These are phyloP conservation scores for Phialocephala sp. DNA, from an alignment of 2,329 filamentous ascomycete genomes.

Conservation along the genomic window DNA sequence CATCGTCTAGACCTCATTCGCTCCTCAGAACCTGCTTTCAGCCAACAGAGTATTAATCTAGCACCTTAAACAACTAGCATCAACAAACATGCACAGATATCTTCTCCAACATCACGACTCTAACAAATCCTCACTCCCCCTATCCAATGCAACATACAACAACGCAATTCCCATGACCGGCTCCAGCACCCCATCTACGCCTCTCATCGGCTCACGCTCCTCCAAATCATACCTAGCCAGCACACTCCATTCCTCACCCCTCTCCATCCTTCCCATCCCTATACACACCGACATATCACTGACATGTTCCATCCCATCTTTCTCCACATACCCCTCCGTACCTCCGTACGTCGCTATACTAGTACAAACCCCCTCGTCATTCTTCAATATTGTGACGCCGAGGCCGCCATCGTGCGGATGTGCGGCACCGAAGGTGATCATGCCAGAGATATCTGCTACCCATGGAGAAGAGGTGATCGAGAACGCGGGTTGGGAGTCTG, in stretches of 20 bases:
- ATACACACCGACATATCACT: not conserved
- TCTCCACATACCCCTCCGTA: not conserved
- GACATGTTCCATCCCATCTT: not conserved
- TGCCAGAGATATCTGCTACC: not conserved
- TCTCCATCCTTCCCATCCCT: not conserved
- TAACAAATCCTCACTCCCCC: not conserved
- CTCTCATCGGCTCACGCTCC: not conserved
- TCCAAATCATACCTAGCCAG: slow-evolving; percentile 5
- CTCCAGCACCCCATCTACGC: not conserved
- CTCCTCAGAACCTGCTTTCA: no score
- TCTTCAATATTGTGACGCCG: not conserved
- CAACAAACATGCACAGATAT: no score
- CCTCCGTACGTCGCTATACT: not conserved
- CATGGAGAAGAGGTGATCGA: not conserved
- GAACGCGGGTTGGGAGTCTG: not conserved
- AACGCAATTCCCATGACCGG: not conserved
- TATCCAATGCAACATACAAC: not conserved
- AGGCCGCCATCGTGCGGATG: not conserved
- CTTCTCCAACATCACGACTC: no score
- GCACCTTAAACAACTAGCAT: no score
- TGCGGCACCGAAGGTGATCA: not conserved
- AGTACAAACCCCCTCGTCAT: not conserved
- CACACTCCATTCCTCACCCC: not conserved
- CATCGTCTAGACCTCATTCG: no score
- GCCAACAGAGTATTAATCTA: no score